Conservation (phyloP, 352 stramenopile species). For the Globisporangium paroecandrum region DNA sequence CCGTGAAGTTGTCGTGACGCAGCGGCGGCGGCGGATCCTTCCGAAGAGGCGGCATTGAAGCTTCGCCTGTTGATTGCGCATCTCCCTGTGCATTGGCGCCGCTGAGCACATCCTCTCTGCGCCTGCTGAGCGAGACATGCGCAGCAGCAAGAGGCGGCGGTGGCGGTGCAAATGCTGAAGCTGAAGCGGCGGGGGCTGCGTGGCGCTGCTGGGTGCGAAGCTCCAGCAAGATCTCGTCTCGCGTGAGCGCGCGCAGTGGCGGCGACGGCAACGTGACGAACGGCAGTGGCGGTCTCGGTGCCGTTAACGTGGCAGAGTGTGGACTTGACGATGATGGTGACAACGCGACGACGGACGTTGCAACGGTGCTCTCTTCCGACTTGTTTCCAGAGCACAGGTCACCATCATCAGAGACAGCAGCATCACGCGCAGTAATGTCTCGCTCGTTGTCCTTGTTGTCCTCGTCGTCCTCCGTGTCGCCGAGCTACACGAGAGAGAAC, state of each 20-base stretch:
- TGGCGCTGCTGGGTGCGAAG: conserved; percentile 16
- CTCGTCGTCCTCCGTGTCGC: conserved; percentile 12
- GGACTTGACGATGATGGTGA: not conserved
- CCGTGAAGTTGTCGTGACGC: not conserved
- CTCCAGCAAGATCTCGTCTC: conserved; percentile 52
- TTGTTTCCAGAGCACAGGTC: not conserved
- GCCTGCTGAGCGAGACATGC: not conserved
- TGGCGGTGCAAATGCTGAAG: not conserved
- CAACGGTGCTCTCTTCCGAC: not conserved
- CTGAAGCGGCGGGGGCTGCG: not conserved
- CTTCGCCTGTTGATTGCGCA: not conserved
- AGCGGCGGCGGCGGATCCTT: not conserved
- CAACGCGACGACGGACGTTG: conserved; percentile 1
- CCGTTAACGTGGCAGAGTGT: not conserved
- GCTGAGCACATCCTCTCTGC: not conserved
- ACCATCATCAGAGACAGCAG: not conserved
- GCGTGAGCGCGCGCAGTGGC: conserved; percentile 41
- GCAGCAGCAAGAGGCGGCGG: not conserved
- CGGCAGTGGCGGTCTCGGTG: not conserved
- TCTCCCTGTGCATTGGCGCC: not conserved
- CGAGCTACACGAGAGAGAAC: conserved; percentile 7
- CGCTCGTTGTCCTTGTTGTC: conserved; percentile 1
- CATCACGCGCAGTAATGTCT: not conserved
- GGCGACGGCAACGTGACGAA: not conserved
- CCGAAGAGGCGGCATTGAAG: not conserved